Percentiles rank a stretch among this genome's conserved stretches.
phyloP scores from a whole-genome alignment of 306 rosid species.

The Neltuma alba region DNA sequence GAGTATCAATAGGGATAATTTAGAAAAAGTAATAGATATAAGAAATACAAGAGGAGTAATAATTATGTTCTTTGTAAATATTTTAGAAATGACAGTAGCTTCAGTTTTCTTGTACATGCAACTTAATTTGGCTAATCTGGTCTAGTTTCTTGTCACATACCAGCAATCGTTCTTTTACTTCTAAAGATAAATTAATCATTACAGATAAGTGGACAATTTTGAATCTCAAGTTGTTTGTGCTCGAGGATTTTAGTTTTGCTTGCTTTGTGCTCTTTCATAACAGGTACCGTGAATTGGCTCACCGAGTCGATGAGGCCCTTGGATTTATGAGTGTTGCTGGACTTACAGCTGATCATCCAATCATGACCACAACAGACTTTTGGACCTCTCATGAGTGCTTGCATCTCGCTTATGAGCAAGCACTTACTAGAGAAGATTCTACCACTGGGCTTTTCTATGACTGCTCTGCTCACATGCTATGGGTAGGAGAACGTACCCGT shows the following conservation, averaged over 20 bases:
- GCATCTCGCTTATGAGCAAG: conserved; percentile 61
- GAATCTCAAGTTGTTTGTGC: background rate
- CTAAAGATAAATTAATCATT: background rate
- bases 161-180: background rate
- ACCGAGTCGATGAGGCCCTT: conserved; percentile 27
- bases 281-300: conserved; percentile 19
- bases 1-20: too few species aligned
- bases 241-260: background rate
- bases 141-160: background rate
- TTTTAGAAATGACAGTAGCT: background rate
- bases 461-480: conserved; percentile 65
- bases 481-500: conserved; percentile 68
- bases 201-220: background rate
- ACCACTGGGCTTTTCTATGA: conserved; percentile 57
- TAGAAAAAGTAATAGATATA: too few species aligned
- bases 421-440: conserved; percentile 61
- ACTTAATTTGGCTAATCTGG: background rate
- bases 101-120: background rate
- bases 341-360: conserved; percentile 19
- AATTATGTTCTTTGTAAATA: background rate
- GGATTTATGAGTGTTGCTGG: conserved; percentile 18
- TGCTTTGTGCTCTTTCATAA: background rate
- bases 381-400: conserved; percentile 67
- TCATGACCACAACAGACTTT: conserved; percentile 52
- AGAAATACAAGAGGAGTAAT: too few species aligned